Evolutionary conservation across 1,139 yeast species (phyloP), one percentile per base, ranked within the genome.

Genomic region (Diutina mesorugosa): DNA sequence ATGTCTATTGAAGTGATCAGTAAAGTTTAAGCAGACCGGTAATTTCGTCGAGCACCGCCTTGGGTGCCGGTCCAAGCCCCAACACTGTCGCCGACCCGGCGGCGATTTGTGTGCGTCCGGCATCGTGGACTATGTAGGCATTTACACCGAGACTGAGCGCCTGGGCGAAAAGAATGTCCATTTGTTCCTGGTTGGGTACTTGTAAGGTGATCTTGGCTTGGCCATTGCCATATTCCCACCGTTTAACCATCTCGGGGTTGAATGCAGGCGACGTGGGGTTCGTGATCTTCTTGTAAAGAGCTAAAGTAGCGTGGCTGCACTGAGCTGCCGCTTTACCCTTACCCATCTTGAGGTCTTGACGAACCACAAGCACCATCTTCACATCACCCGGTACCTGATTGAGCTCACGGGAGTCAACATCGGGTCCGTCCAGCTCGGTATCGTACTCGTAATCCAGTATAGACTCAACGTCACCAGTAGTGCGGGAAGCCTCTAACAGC

Each of bases 1-100:
- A 7, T 26, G 30, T 14, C 21, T 30, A 28, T 12, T n/a, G n/a
- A 10, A n/a, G 7, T 7, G 35, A 12, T 21, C 70, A 91, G 65
- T 87, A 90, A 60, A 93, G 73, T 67, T 87, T 88, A 64, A 93
- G 74, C 45, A 78, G 84, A 9, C 89, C 85, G 0, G 98, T 90
- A 56, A 93, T 83, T 65, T 85, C 81, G 67, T 93, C 97, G 58
- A 93, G 69, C 0, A 85, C 83, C 0, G 79, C 66, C 64, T 87
- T 88, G n/a, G 98, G 98, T 14, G 97, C 99, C 1, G 99, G 99
- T 0, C 99, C 99, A 41, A 93, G 69, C 0, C 98, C 99, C 35
- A 93, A 72, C 0, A 95, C 98, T 0, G 99, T 93, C 3, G 96
- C 95, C 60, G 95, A 84, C 0, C 98, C 98, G 6, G 97, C 87